Base-by-base conservation (phyloP, 1,284 basidiomycete species). In the Ceratobasidium theobromae region DNA sequence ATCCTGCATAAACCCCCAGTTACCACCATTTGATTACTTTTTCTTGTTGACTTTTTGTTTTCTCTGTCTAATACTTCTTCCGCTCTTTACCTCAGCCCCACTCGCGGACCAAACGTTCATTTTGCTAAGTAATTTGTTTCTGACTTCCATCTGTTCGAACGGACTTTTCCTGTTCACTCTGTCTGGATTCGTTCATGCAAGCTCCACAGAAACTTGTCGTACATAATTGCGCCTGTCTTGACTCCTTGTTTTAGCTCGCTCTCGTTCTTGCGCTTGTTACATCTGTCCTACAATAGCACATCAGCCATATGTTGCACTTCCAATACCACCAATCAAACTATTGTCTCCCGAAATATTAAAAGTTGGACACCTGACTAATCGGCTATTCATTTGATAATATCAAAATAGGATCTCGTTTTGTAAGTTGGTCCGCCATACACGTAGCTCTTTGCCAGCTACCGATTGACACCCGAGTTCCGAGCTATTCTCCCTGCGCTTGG, bases 141-240 rank as follows among this genome's bases (percentile, higher is more conserved):
- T 65, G 35, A 51, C 27, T 53, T 40, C 45, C 25, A 12, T 49
- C 38, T 65, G 62, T 54, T 41, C 43, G 62, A 65, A 65, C 51
- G 14, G 52, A 41, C 25, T 65, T 51, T 43, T 46, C 12, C 28
- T 46, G 30, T n/a, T 28, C 48, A 28, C 23, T 43, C 25, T 27
- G 43, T 53, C 41, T 65, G 40, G 62, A 53, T 65, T 53, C 52
- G 62, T 54, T 65, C 62, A 53, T 38, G 23, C 41, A 53, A 52
- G 40, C 40, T 45, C 27, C 18, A 33, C 62, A 65, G 62, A 65
- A 65, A 65, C 51, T 43, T 46, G 16, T 53, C 35, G 60, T 49
- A 53, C 23, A 65, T 65, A 53, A 21, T 46, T 45, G 43, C 18
- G 16, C 1, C 54, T 48, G 52, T 54, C 18, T 38, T 53, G n/a